Evolutionary conservation across 768 basidiomycete genomes (phyloP).

Genomic region (Suillus lakei): DNA sequence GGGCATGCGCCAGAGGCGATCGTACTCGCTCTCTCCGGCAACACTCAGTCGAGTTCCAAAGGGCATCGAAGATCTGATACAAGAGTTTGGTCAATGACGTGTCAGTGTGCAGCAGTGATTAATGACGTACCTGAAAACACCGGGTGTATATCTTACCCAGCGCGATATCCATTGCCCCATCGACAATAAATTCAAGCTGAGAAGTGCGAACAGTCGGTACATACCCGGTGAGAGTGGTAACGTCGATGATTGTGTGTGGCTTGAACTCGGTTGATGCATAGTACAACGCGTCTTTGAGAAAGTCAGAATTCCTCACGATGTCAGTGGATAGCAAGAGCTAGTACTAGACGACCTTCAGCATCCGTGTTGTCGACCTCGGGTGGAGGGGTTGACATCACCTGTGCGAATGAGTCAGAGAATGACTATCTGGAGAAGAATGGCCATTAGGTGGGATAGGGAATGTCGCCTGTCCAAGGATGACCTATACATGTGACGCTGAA

Average conservation of each 20-base stretch:
- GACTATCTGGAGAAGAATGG: no score
- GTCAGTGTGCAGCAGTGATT: background rate
- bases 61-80: slow-evolving; percentile 67
- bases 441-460: no score
- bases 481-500: no score
- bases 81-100: background rate
- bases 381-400: no score
- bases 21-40: slow-evolving; percentile 76
- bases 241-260: slow-evolving; percentile 83
- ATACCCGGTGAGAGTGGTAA: slow-evolving; percentile 85
- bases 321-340: slow-evolving; percentile 41
- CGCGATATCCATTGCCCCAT: slow-evolving; percentile 71
- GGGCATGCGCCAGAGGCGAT: slow-evolving; percentile 91
- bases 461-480: no score
- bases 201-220: slow-evolving; percentile 13
- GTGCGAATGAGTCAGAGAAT: no score
- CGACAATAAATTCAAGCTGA: background rate
- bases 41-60: slow-evolving; percentile 72
- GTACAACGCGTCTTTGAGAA: slow-evolving; percentile 71
- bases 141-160: slow-evolving; percentile 76
- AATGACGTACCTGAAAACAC: slow-evolving; percentile 69
- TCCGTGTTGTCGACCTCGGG: slow-evolving; percentile 79
- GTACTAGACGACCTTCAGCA: slow-evolving; percentile 78
- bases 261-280: slow-evolving; percentile 79
- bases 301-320: background rate